Percentiles rank a stretch among this genome's conserved stretches.
Conservation (phyloP, 306 rosid species). For the Vicia faba region DNA sequence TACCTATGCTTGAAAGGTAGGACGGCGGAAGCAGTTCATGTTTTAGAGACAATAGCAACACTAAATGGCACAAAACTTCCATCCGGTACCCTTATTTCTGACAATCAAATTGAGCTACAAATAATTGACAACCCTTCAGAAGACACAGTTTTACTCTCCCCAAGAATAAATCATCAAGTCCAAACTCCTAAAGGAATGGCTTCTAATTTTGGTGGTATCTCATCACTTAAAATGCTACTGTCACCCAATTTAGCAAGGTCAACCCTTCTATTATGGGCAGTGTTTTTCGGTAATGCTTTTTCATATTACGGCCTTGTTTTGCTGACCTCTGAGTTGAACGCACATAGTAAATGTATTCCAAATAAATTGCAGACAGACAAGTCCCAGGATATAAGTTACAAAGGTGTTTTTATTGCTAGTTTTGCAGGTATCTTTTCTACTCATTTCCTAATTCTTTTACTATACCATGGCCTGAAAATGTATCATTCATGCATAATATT, state of each 20-base stretch:
- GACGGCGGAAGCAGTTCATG: constrained; percentile 65
- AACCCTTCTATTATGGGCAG: constrained; percentile 87
- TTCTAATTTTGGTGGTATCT: constrained; percentile 51
- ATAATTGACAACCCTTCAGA: constrained; percentile 52
- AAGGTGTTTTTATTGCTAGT: constrained; percentile 77
- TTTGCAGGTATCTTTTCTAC: constrained; percentile 72
- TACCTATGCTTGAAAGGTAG: constrained; percentile 75
- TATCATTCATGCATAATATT: constrained; percentile 48
- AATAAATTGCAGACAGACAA: constrained; percentile 46
- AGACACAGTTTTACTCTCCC: constrained; percentile 61
- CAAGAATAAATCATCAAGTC: constrained; percentile 42
- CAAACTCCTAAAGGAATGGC: constrained; percentile 40
- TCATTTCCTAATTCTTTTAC: constrained; percentile 26
- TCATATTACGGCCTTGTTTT: constrained; percentile 96
- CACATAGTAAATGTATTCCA: constrained; percentile 57
- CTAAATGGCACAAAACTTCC: constrained; percentile 75
- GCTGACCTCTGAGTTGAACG: constrained; percentile 82
- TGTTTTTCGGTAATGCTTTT: constrained; percentile 93
- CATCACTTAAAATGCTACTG: constrained; percentile 68
- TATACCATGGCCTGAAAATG: constrained; percentile 33
- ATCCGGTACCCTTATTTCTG: constrained; percentile 74
- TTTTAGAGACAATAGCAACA: constrained; percentile 88
- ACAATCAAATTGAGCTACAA: constrained; percentile 52
- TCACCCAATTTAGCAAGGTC: constrained; percentile 73
- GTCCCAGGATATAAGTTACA: constrained; percentile 57